Percentiles rank a stretch among this genome's conserved stretches.
These are phyloP conservation scores for Acer negundo DNA, from an alignment of 345 rosid species.

Conservation along the genomic window DNA sequence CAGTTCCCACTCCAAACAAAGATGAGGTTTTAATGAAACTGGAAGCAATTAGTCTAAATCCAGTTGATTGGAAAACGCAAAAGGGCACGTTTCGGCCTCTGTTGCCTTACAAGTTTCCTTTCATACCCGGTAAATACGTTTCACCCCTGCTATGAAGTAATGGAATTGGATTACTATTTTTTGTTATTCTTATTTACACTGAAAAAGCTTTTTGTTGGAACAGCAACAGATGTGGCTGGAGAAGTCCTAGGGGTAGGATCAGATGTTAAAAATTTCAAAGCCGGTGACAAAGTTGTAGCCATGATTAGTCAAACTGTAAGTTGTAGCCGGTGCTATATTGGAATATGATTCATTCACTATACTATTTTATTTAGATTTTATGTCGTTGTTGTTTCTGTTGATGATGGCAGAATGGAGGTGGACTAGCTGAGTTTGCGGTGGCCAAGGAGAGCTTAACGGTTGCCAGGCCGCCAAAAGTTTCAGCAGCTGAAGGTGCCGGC, in stretches of 20 bases:
- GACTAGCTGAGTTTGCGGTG: constrained; percentile 66
- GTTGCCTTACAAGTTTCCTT: constrained; percentile 70
- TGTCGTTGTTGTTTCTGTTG: not conserved
- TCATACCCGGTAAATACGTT: constrained; percentile 58
- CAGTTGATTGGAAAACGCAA: constrained; percentile 71
- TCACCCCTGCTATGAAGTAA: not conserved
- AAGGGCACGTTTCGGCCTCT: constrained; percentile 60
- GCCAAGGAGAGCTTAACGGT: constrained; percentile 60
- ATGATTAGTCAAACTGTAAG: constrained; percentile 47
- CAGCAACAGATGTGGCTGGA: constrained; percentile 81
- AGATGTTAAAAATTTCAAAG: constrained; percentile 51
- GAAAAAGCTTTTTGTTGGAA: constrained; percentile 23
- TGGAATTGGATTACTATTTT: too few relatives aligned
- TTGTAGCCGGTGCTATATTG: not conserved
- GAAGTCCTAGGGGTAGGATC: constrained; percentile 72
- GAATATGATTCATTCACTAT: not conserved
- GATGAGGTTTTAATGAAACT: constrained; percentile 56
- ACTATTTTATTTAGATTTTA: not conserved
- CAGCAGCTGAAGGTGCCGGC: constrained; percentile 69
- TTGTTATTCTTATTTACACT: not conserved
- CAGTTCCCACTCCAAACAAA: constrained; percentile 45
- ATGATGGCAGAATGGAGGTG: constrained; percentile 48
- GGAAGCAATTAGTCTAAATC: constrained; percentile 63
- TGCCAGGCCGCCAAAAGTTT: constrained; percentile 59
- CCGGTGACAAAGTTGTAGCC: constrained; percentile 81